These are phyloP conservation scores for Corrigiola litoralis DNA, from an alignment of 179 eudicot species.

Conservation along the genomic window DNA sequence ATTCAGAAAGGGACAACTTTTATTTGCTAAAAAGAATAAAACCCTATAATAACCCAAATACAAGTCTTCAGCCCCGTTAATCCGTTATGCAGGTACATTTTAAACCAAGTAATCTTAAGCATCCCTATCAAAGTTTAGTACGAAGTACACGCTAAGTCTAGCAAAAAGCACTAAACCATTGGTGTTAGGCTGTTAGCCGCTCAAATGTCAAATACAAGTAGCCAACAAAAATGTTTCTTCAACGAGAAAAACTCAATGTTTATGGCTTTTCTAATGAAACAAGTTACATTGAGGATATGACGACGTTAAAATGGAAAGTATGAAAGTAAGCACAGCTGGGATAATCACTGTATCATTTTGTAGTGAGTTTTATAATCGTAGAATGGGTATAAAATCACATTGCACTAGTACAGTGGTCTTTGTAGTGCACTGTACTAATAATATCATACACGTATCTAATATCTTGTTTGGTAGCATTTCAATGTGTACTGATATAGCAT, in stretches of 20 bases:
- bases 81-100: not conserved
- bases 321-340: not conserved
- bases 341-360: not conserved
- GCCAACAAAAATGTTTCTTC: too few relatives aligned
- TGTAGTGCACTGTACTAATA: too few relatives aligned
- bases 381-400: too few relatives aligned
- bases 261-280: too few relatives aligned
- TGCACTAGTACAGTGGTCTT: too few relatives aligned
- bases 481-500: not conserved
- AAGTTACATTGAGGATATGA: too few relatives aligned
- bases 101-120: not conserved
- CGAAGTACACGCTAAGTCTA: slow-evolving; percentile 22
- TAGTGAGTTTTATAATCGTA: too few relatives aligned
- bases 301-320: too few relatives aligned
- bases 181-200: not conserved
- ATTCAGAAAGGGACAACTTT: not conserved
- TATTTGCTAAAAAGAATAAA: not conserved
- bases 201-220: not conserved
- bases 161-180: not conserved
- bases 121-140: slow-evolving; percentile 12
- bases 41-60: not conserved
- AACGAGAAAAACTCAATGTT: too few relatives aligned
- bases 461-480: too few relatives aligned
- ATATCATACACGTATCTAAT: too few relatives aligned
- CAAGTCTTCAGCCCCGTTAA: not conserved